Conservation (phyloP, 2,329 filamentous ascomycete species). For the Fusarium mundagurra region DNA sequence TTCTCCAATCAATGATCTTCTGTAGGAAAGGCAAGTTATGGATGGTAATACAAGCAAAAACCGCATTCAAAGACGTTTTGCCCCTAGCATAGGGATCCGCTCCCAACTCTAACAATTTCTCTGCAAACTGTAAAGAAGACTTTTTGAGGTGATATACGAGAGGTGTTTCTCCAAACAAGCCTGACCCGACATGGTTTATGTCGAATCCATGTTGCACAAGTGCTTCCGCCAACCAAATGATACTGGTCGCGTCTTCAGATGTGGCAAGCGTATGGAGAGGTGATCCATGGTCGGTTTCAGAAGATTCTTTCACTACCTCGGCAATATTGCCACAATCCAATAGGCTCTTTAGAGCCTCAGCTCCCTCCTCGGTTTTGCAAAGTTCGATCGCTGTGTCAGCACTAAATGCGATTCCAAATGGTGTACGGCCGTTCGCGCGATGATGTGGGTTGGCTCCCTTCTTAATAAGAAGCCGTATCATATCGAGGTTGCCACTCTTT, state of each 20-base stretch:
- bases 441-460: not conserved
- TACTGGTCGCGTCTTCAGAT: fast-evolving
- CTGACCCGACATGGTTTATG: not conserved
- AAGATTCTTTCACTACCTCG: not conserved
- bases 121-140: not conserved
- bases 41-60: fast-evolving
- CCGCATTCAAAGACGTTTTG: not conserved
- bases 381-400: fast-evolving
- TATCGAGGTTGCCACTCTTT: not conserved
- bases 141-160: not conserved
- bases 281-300: fast-evolving
- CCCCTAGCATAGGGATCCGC: not conserved
- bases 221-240: not conserved
- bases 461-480: not conserved
- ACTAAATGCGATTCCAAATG: not conserved
- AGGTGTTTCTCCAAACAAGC: not conserved
- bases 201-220: not conserved
- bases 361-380: not conserved
- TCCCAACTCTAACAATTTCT: not conserved
- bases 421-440: not conserved
- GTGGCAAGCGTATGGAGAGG: not conserved
- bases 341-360: not conserved
- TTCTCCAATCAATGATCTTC: too few relatives aligned
- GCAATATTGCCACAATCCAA: not conserved
- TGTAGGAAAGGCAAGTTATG: not conserved